phyloP scores from a whole-genome alignment of 768 basidiomycete species.

The Phylloporus sp. region DNA sequence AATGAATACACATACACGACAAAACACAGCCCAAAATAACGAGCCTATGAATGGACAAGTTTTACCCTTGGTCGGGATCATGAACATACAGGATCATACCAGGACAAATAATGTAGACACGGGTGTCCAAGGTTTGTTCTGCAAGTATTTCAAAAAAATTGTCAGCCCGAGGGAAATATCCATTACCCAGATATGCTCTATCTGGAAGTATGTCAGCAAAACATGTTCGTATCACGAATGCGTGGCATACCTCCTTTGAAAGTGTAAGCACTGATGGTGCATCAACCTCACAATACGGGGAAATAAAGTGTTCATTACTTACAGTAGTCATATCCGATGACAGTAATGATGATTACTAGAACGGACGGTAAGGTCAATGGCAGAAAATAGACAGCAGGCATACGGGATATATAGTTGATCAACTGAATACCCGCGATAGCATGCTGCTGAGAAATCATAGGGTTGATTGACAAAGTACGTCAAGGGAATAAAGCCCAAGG shows the following conservation, averaged over 20 bases:
- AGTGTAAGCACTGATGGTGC: background rate
- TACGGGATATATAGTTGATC: background rate
- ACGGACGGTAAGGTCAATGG: background rate
- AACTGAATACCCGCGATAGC: background rate
- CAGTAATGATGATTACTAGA: background rate
- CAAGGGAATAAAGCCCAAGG: background rate
- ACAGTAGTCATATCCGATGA: background rate
- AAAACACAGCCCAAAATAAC: conserved; percentile 1
- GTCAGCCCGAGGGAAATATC: background rate
- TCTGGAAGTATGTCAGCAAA: background rate
- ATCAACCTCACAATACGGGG: background rate
- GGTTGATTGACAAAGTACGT: background rate
- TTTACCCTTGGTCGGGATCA: background rate
- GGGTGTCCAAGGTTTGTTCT: background rate
- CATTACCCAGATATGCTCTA: conserved; percentile 3
- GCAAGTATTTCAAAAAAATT: background rate
- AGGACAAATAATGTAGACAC: background rate
- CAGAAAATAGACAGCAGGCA: background rate
- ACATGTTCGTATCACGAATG: background rate
- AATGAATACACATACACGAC: background rate
- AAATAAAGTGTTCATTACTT: background rate
- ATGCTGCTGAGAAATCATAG: background rate
- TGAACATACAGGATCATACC: background rate
- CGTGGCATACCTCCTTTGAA: background rate
- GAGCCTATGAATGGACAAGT: background rate